These are phyloP conservation scores for Vitis hybrid DNA, from an alignment of 177 flowering plant species.

Conservation along the genomic window DNA sequence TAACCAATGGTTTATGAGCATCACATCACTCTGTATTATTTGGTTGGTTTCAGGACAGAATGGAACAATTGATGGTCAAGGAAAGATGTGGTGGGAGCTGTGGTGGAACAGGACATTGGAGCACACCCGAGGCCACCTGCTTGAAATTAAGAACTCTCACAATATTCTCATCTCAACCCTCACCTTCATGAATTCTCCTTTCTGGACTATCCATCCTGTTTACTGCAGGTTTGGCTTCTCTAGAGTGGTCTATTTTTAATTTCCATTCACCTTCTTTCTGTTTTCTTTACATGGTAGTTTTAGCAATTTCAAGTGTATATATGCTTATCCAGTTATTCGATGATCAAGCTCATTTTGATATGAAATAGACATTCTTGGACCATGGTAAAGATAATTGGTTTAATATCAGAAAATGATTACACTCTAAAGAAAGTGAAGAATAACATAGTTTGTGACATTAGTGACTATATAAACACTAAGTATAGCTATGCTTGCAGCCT, in stretches of 20 bases:
- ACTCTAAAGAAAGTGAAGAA: too few species aligned
- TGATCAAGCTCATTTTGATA: not conserved
- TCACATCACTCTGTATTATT: not conserved
- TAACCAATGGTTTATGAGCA: too few species aligned
- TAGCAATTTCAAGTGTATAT: not conserved
- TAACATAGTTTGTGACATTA: too few species aligned
- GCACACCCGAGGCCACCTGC: slow-evolving; percentile 93
- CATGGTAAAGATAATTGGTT: not conserved
- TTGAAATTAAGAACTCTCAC: slow-evolving; percentile 77
- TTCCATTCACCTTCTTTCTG: not conserved
- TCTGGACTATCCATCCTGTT: slow-evolving; percentile 98
- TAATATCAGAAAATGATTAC: slow-evolving; percentile 4
- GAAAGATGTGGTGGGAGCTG: slow-evolving; percentile 96
- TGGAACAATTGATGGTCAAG: slow-evolving; percentile 96
- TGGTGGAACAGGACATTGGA: slow-evolving; percentile 95
- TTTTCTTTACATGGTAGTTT: not conserved
- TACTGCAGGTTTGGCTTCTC: slow-evolving; percentile 72
- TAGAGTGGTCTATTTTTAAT: not conserved
- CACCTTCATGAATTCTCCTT: slow-evolving; percentile 88
- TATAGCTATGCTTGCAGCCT: too few species aligned
- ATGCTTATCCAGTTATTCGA: not conserved
- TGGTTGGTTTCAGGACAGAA: slow-evolving; percentile 59
- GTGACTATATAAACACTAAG: too few species aligned
- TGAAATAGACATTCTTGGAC: not conserved
- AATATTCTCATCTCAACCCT: slow-evolving; percentile 84